Evolutionary conservation across 2,329 filamentous ascomycete genomes (phyloP).

Genomic region (Cylindrodendrum hubeiense): DNA sequence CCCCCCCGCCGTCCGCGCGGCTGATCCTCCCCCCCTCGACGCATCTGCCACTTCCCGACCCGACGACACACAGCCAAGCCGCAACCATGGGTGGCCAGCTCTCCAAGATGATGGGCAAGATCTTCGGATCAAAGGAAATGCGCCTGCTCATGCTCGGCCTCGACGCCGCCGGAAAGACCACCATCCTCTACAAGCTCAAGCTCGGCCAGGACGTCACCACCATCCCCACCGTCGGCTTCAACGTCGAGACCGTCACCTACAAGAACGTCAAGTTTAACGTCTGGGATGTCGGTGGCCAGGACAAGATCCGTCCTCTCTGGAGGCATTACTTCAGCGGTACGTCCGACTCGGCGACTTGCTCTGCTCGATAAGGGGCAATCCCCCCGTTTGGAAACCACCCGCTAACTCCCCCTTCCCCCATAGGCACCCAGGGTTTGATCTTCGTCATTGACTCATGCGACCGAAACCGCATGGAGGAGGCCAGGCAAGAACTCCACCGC

Average conservation of each 20-base stretch:
- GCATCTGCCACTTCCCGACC: conserved; percentile 2
- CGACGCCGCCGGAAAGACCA: conserved; percentile 98
- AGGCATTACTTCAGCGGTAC: conserved; percentile 93
- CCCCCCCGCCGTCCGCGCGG: conserved; percentile 7
- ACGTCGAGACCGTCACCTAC: conserved; percentile 98
- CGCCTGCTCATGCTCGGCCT: conserved; percentile 97
- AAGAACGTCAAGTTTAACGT: conserved; percentile 99
- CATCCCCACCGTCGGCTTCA: conserved; percentile 98
- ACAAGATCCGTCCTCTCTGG: conserved; percentile 98
- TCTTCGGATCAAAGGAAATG: conserved; percentile 99
- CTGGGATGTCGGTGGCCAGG: conserved; percentile 98
- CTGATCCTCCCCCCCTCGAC: conserved; percentile 5
- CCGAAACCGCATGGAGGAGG: conserved; percentile 91
- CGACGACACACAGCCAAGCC: conserved; percentile 18
- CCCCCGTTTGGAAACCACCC: background rate
- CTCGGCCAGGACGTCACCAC: conserved; percentile 98
- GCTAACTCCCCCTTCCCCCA: conserved; percentile 17
- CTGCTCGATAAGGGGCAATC: background rate
- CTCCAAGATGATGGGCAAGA: conserved; percentile 97
- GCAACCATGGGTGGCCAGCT: conserved; percentile 88
- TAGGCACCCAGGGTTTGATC: conserved; percentile 96
- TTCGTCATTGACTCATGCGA: conserved; percentile 99
- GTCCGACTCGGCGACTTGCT: background rate
- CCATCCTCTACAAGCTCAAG: conserved; percentile 99
- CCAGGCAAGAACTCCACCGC: conserved; percentile 91